Evolutionary conservation across 345 rosid genomes (phyloP).

Genomic region (Brassica nigra): DNA sequence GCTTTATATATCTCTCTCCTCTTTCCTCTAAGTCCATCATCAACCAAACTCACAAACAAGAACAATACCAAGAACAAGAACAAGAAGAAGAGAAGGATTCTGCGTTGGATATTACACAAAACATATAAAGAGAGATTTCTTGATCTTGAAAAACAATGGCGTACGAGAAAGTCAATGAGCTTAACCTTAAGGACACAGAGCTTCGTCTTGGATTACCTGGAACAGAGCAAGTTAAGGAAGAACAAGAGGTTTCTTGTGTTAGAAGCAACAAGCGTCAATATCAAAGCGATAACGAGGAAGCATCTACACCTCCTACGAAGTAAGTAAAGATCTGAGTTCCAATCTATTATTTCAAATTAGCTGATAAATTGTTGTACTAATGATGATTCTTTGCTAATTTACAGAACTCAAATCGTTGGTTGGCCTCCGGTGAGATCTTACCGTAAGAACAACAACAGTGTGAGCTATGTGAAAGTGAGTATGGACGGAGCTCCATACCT

Average conservation of each 20-base stretch:
- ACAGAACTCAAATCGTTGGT: constrained; percentile 70
- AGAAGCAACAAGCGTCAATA: constrained; percentile 59
- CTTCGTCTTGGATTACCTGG: constrained; percentile 91
- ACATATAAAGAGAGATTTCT: not conserved
- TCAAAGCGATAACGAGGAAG: constrained; percentile 38
- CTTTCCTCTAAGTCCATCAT: constrained; percentile 12
- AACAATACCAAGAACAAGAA: not conserved
- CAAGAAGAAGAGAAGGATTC: not conserved
- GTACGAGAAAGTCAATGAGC: constrained; percentile 53
- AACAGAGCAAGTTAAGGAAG: constrained; percentile 43
- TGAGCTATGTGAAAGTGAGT: constrained; percentile 63
- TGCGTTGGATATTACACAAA: constrained; percentile 4
- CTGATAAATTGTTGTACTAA: constrained; percentile 8
- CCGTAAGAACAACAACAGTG: constrained; percentile 58
- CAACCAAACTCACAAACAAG: constrained; percentile 29
- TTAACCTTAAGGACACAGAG: constrained; percentile 83
- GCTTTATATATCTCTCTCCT: constrained; percentile 24
- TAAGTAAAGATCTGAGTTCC: constrained; percentile 42
- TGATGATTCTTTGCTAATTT: constrained; percentile 18
- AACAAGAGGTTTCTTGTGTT: constrained; percentile 43
- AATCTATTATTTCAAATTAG: not conserved
- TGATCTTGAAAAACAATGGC: constrained; percentile 28
- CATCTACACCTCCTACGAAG: constrained; percentile 63
- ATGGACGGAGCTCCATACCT: constrained; percentile 81
- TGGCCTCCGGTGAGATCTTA: constrained; percentile 78